Base-by-base conservation (phyloP, 805 yeast genomes). In the Saturnispora diversa region DNA sequence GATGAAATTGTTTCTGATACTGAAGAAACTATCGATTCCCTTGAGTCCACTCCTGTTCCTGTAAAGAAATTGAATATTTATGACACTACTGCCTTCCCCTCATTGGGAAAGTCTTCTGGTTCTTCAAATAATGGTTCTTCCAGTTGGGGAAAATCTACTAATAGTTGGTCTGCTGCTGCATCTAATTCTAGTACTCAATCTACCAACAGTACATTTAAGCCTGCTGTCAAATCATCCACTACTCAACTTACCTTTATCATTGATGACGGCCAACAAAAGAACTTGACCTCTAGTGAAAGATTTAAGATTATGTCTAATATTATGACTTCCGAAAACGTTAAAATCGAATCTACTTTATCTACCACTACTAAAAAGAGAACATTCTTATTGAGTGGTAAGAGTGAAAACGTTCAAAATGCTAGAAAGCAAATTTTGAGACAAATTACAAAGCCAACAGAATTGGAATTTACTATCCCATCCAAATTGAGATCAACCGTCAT, bases 291-390 rank as follows among this genome's bases (percentile, higher is more conserved):
- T 51, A 68, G 77, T 17, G 92, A 83, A 50, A 75, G 84, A 45
- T 69, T 79, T 52, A 79, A 79, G 55, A 72, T 84, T 46, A 65
- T 86, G 47, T 68, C 74, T 36, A 64, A 72, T 35, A 72, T 84
- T 53, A 81, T 80, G 62, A 63, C 75, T 44, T 61, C 67, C 26
- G 70, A 78, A 45, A 64, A 70, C 35, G 84, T 87, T 41, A 74
- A 76, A 46, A 75, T 87, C 46, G 95, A 87, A 58, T 82, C 94
- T 41, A 84, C 95, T 40, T 68, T 85, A 41, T 82, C 94, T 33
- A 74, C 75, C 51, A 74, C 73, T 49, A 77, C 83, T 44, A 80
- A 79, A 49, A 79, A 77, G 57, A 79, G 95, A 64, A 83, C 92
- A 21, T 86, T 86, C 54, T 70, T 88, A 56, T 74, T 90, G 50